Base-by-base conservation (phyloP, 768 basidiomycete species). In the Phaffia tasmanica region DNA sequence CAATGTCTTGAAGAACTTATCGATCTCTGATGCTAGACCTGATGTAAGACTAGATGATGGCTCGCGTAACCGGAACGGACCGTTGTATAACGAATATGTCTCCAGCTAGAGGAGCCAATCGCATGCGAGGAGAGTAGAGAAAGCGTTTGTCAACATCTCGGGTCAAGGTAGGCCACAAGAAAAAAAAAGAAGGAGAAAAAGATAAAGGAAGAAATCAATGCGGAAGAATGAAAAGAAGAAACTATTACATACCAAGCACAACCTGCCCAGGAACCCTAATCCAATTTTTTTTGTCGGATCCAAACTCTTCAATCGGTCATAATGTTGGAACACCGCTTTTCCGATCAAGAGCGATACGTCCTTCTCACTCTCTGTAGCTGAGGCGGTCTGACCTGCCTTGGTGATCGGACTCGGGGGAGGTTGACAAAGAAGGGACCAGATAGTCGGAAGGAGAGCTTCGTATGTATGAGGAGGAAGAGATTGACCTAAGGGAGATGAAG, bases 1-100 rank as follows among this genome's bases (percentile, higher is more conserved):
- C 54, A 95, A 80, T 70, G 86, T 83, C 30, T 81, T 74, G 21
- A 90, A 70, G 90, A 92, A 95, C 25, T 81, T 81, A 60, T 80
- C 77, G 0, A 77, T 25, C 7, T 67, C 27, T 1, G 48, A 14
- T 16, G 42, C 49, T 5, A 29, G 48, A 42, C 35, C 35, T 42
- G 35, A 42, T 25, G 51, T 50, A 15, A 49, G n/a, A 35, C 61
- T 23, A 21, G 65, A 47, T 6, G 57, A 48, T 16, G 57, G 58
- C 3, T 58, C 29, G 18, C 27, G 23, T 25, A 80, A 70, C 18
- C 75, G 76, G 71, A 86, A 82, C 27, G 73, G 65, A 6, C 85
- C 85, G 4, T 64, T 71, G 71, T 84, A 86, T 55, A 80, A 79
- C 0, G 76, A 76, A 63, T 83, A 81, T 54, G 80, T 82, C 53